Base-by-base conservation (phyloP, 1,284 basidiomycete genomes). In the Apiotrichum domesticum region DNA sequence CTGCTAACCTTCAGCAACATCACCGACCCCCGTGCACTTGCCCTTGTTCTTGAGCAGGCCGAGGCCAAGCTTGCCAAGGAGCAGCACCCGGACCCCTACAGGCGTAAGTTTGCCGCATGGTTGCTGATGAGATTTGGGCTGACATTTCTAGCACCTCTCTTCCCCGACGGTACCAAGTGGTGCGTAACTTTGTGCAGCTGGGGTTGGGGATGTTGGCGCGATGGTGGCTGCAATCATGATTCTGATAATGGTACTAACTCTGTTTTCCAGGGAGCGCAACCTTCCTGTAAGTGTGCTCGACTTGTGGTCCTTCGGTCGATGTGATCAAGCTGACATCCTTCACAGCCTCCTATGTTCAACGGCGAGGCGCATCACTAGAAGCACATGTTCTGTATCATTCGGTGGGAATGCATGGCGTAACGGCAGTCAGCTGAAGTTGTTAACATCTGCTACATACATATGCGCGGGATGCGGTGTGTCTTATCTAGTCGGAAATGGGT, bases 1-100 rank as follows among this genome's bases (percentile, higher is more conserved):
- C 7, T 13, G 37, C 56, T 58, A 39, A 58, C 54, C 29, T 4
- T n/a, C 49, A 93, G 93, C 59, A 81, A 95, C 71, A 85, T 96
- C 54, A 83, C 84, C 58, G 90, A 96, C 74, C 93, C 93, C 13
- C 83, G 93, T 63, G 87, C 87, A 35, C 79, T 97, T 54, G 88
- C 88, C 11, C 71, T 78, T n/a, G 83, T 96, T 55, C 78, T 97
- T 43, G 84, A 86, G 69, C 84, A 86, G 69, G 90, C 91, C 6
- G 93, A 96, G 78, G 85, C 84, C 8, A 77, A 83, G 35, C 79
- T 96, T 35, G 85, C 84, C 13, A 77, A 76, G 35, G 82, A 78
- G 66, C 79, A 79, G 63, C 93, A 97, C 74, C 93, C 92, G 10
- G 93, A 96, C 77, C 93, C 93, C 51, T 92, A 93, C 77, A 87